These are phyloP conservation scores for Isatis tinctoria DNA, from an alignment of 345 rosid genomes.

Conservation along the genomic window DNA sequence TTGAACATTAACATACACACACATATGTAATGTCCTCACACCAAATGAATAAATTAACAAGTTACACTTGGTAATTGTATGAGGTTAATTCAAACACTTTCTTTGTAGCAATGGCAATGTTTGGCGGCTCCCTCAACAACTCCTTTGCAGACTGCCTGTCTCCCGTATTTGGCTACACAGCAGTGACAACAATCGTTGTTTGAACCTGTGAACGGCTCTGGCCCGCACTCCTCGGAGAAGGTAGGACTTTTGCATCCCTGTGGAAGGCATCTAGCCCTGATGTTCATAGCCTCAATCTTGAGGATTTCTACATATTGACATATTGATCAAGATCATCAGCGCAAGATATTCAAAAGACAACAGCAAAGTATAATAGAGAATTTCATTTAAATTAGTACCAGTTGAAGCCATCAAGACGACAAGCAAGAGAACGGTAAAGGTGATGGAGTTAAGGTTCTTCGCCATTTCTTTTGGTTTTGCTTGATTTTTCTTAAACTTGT, in stretches of 20 bases:
- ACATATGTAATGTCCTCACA: neutral
- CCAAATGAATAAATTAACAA: neutral
- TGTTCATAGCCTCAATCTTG: neutral
- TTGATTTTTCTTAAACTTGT: neutral
- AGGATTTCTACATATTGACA: neutral
- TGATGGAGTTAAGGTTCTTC: neutral
- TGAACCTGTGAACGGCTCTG: neutral
- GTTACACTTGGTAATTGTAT: neutral
- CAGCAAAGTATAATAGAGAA: neutral
- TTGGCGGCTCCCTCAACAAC: neutral
- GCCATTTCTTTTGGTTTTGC: neutral
- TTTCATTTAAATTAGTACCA: neutral
- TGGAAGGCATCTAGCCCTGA: neutral
- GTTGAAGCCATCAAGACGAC: neutral
- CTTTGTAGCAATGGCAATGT: constrained; percentile 1
- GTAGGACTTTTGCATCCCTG: neutral
- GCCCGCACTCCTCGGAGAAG: neutral
- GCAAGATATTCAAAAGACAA: neutral
- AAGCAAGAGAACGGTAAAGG: neutral
- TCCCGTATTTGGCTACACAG: neutral
- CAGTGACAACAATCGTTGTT: neutral
- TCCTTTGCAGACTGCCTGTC: neutral
- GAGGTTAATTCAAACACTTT: neutral
- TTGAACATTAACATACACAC: neutral
- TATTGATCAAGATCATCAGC: neutral